Conservation (phyloP, 2,329 filamentous ascomycete species). For the Sporothrix sp. region DNA sequence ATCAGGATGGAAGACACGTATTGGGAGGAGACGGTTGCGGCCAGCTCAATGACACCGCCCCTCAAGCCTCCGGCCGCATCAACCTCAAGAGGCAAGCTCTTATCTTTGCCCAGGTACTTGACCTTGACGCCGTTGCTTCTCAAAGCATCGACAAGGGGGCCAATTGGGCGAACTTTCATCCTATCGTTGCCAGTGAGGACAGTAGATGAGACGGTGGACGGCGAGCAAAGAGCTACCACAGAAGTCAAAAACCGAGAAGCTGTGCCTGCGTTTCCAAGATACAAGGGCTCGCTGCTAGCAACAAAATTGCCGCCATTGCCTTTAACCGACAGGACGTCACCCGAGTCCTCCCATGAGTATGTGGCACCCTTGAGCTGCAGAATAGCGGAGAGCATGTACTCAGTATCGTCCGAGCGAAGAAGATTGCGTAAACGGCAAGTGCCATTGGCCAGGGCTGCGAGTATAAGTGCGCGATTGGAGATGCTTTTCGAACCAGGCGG, state of each 20-base stretch:
- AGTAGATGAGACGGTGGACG: constrained; percentile 55
- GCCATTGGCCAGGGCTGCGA: constrained; percentile 81
- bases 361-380: constrained; percentile 73
- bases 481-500: constrained; percentile 97
- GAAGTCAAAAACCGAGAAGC: constrained; percentile 92
- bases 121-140: constrained; percentile 78
- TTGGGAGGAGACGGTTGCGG: constrained; percentile 95
- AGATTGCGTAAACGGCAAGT: constrained; percentile 84
- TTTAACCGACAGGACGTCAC: constrained; percentile 79
- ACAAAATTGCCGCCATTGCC: constrained; percentile 81
- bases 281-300: constrained; percentile 68
- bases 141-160: constrained; percentile 82
- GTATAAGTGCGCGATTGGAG: constrained; percentile 87
- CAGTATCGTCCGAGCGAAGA: constrained; percentile 91
- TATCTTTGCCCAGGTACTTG: constrained; percentile 72
- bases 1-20: constrained; percentile 96
- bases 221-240: constrained; percentile 72
- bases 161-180: constrained; percentile 94
- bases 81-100: constrained; percentile 76
- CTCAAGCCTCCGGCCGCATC: constrained; percentile 73
- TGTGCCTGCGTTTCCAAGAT: constrained; percentile 93
- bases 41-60: constrained; percentile 81
- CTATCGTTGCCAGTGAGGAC: constrained; percentile 86
- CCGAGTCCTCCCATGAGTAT: constrained; percentile 89
- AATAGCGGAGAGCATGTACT: constrained; percentile 95